Evolutionary conservation across 2,329 filamentous ascomycete species (phyloP).

Genomic region (Coniella vitis): DNA sequence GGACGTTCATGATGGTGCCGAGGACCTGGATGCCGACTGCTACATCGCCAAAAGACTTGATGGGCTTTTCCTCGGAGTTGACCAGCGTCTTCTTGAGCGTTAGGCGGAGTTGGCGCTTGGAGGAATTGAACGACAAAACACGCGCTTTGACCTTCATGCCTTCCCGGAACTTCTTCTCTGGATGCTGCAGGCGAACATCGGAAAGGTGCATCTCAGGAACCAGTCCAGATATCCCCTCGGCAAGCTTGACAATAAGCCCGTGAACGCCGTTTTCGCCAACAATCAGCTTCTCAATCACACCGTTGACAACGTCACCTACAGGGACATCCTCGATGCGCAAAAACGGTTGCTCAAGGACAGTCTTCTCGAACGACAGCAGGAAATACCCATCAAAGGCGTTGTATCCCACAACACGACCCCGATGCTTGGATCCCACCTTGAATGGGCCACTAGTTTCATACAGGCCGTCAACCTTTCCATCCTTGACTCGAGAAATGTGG

Average conservation of each 20-base stretch:
- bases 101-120: conserved; percentile 72
- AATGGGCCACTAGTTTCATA: conserved; percentile 71
- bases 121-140: conserved; percentile 71
- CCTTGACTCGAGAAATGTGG: conserved; percentile 87
- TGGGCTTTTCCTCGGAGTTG: conserved; percentile 76
- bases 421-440: conserved; percentile 71
- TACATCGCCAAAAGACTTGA: conserved; percentile 71
- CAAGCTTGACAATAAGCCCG: conserved; percentile 75
- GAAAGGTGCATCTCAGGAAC: conserved; percentile 84
- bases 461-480: conserved; percentile 80
- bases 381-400: conserved; percentile 82
- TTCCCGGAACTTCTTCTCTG: conserved; percentile 92
- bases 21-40: conserved; percentile 69
- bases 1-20: conserved; percentile 79
- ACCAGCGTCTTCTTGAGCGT: conserved; percentile 93
- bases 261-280: conserved; percentile 71
- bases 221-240: conserved; percentile 82
- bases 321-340: conserved; percentile 86
- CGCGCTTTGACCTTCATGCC: conserved; percentile 78
- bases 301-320: conserved; percentile 72
- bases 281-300: conserved; percentile 77
- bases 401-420: conserved; percentile 77
- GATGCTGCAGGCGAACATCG: conserved; percentile 80
- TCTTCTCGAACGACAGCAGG: conserved; percentile 76
- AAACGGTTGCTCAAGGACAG: conserved; percentile 78